These are phyloP conservation scores for Geosmithia morbida DNA, from an alignment of 2,329 filamentous ascomycete genomes.

Conservation along the genomic window DNA sequence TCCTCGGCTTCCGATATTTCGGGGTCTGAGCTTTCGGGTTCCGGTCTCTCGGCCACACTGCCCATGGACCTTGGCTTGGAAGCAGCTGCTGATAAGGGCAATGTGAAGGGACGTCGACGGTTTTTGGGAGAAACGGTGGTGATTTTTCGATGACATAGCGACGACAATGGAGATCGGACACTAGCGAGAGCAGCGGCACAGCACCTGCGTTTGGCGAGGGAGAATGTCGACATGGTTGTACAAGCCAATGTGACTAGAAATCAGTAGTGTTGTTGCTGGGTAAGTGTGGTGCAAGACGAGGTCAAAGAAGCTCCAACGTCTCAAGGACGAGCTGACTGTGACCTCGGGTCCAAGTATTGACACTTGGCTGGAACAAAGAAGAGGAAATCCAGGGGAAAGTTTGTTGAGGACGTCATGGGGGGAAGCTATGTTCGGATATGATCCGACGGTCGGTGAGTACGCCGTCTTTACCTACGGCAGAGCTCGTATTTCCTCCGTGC, in stretches of 20 bases:
- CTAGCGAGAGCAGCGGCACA: not conserved
- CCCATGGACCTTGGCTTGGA: not conserved
- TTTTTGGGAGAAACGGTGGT: not conserved
- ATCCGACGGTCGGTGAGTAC: not conserved
- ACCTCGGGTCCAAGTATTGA: not conserved
- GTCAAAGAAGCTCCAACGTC: not conserved
- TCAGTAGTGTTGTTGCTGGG: too few relatives aligned
- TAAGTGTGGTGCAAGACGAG: too few relatives aligned
- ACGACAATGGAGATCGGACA: not conserved
- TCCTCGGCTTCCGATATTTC: conserved; percentile 6
- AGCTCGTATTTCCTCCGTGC: not conserved
- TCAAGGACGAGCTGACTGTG: not conserved
- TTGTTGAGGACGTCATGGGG: not conserved
- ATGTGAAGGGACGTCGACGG: not conserved
- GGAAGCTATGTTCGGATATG: not conserved
- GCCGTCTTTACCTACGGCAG: not conserved
- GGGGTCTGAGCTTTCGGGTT: not conserved
- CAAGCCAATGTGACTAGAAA: not conserved
- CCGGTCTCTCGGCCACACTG: not conserved
- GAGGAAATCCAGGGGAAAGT: not conserved
- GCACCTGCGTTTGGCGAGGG: not conserved
- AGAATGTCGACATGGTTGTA: not conserved
- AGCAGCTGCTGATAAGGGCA: not conserved
- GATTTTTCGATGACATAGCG: not conserved
- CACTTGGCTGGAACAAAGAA: not conserved